Evolutionary conservation across 2,329 filamentous ascomycete genomes (phyloP).

Genomic region (Ophiostoma pallidulum): DNA sequence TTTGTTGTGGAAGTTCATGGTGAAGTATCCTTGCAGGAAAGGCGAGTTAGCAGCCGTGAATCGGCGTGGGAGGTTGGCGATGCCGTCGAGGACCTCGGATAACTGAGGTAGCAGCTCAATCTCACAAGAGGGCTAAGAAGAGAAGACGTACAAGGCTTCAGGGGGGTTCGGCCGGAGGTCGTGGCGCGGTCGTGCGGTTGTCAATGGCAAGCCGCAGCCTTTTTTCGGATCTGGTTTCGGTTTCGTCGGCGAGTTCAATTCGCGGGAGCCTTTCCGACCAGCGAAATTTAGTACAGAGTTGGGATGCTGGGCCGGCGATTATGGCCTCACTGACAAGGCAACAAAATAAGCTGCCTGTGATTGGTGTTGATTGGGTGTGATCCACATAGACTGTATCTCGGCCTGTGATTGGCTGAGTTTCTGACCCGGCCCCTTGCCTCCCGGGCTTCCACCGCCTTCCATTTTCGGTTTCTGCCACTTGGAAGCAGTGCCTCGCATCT

Average conservation of each 20-base stretch:
- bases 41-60: not conserved
- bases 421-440: too few relatives aligned
- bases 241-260: too few relatives aligned
- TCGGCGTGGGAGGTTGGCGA: too few relatives aligned
- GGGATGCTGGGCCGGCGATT: not conserved
- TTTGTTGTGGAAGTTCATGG: constrained; percentile 18
- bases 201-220: constrained; percentile 9
- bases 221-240: not conserved
- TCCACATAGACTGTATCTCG: too few relatives aligned
- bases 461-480: too few relatives aligned
- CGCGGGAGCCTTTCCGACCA: not conserved
- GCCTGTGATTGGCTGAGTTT: too few relatives aligned
- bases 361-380: too few relatives aligned
- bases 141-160: not conserved
- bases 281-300: not conserved
- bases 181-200: not conserved
- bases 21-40: not conserved
- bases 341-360: constrained; percentile 13
- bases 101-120: too few relatives aligned
- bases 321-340: constrained; percentile 13
- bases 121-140: not conserved
- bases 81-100: too few relatives aligned
- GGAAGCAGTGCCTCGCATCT: too few relatives aligned
- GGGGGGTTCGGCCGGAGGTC: not conserved
- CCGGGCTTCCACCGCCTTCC: too few relatives aligned